Base-by-base conservation (phyloP, 176 grass and related monocot genomes). In the Microstegium vimineum region DNA sequence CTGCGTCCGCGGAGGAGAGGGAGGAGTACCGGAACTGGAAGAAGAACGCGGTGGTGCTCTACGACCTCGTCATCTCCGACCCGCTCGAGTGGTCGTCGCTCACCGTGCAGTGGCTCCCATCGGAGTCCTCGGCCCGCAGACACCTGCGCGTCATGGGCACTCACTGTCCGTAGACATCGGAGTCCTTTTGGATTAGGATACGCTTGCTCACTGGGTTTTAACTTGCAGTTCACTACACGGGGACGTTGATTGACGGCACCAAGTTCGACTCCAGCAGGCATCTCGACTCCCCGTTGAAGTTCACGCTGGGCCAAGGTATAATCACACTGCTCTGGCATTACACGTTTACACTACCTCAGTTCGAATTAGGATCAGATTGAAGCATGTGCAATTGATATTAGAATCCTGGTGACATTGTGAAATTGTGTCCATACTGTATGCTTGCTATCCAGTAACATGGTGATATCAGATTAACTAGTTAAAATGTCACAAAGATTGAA, bases 21-120 rank as follows among this genome's bases (percentile, higher is more conserved):
- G 93, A 93, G 71, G 95, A 98, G 75, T 91, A 86, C 80, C 72
- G 35, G n/a, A 92, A 95, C 69, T 98, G 96, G 96, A 95, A 90
- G 91, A 98, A 90, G 85, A 98, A 98, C 77, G 83, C 90, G n/a
- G n/a, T n/a, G n/a, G n/a, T n/a, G n/a, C n/a, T n/a, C n/a, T n/a
- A n/a, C n/a, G n/a, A n/a, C n/a, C n/a, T n/a, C n/a, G n/a, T n/a
- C n/a, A n/a, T n/a, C n/a, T n/a, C n/a, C n/a, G n/a, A n/a, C n/a
- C n/a, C n/a, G n/a, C n/a, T n/a, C n/a, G n/a, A n/a, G n/a, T n/a
- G n/a, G n/a, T n/a, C n/a, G n/a, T n/a, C n/a, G n/a, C n/a, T n/a
- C n/a, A n/a, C n/a, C n/a, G n/a, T n/a, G n/a, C n/a, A n/a, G n/a
- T n/a, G n/a, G n/a, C n/a, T n/a, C 59, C 90, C 92, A 12, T 61